phyloP scores from a whole-genome alignment of 2,329 filamentous ascomycete genomes.

The Chaetomium sp. region DNA sequence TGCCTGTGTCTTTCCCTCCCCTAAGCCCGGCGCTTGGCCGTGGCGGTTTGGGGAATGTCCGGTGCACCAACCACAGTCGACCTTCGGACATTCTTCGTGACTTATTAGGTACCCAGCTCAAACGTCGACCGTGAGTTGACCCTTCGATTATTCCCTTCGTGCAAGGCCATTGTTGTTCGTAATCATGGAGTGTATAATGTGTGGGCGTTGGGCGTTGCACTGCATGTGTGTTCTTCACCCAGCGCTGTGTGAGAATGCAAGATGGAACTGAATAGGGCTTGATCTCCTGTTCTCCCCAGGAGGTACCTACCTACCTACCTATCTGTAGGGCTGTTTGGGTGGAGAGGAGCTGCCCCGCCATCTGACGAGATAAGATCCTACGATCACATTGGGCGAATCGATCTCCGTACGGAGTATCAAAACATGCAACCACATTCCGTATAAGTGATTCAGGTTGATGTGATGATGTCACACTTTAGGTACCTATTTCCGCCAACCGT shows the following conservation, averaged over 20 bases:
- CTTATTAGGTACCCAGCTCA: background rate
- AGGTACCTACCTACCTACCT: too few species aligned
- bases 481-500: background rate
- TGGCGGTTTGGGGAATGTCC: constrained; percentile 37
- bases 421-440: background rate
- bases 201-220: background rate
- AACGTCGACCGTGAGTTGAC: background rate
- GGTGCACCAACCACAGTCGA: constrained; percentile 28
- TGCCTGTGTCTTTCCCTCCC: background rate
- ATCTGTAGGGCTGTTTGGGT: background rate
- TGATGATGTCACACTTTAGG: background rate
- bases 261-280: background rate
- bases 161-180: background rate
- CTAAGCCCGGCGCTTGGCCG: constrained; percentile 6
- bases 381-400: constrained; percentile 11
- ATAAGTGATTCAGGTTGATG: background rate
- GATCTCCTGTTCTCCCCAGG: background rate
- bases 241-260: background rate
- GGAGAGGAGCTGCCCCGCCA: background rate
- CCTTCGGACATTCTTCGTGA: background rate
- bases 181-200: too few species aligned
- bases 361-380: constrained; percentile 27
- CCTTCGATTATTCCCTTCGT: background rate
- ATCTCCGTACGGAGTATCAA: background rate
- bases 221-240: too few species aligned